Evolutionary conservation across 768 basidiomycete genomes (phyloP), one percentile per base, ranked within the genome.

Genomic region (Guyanaporus albipodus): DNA sequence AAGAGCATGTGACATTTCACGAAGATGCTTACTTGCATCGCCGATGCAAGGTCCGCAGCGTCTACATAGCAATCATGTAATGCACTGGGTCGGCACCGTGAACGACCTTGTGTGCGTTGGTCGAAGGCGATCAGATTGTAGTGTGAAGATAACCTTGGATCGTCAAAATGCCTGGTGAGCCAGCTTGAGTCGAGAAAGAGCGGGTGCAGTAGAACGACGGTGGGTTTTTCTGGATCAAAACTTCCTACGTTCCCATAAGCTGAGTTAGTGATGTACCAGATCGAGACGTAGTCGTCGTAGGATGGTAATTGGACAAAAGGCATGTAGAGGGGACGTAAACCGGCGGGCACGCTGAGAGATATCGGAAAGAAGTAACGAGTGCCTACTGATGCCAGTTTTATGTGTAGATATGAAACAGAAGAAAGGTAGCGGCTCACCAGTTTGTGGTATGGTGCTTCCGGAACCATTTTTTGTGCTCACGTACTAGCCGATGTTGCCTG

Each of bases 51-150:
- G 69, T 90, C 87, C 28, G 86, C 88, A 2, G 87, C 85, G 33
- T 86, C 79, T 7, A 88, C 85, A 79, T 85, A 91, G 48, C 73
- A 77, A 64, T 91, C 87, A 57, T 83, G 80, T 37, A 70, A 68
- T 8, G 74, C 77, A 39, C 67, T 79, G 4, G 75, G 76, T 43
- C 78, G 73, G 50, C 69, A 75, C 3, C 64, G 62, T 4, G 83
- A 84, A 61, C 70, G 74, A 12, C 87, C 87, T 22, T 73, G 72
- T 9, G 75, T 73, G 10, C 88, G 79, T 56, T 79, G 77, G 62
- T 90, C 87, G 60, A 89, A 84, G 6, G 84, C 83, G 52, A 90
- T 80, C 24, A 90, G 61, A 59, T 90, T 90, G 66, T 75, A 88
- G 33, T 69, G 64, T 1, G 65, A 60, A 50, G 73, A 63, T 21